Base-by-base conservation (phyloP, 257 asterid genomes). In the Sherardia arvensis region DNA sequence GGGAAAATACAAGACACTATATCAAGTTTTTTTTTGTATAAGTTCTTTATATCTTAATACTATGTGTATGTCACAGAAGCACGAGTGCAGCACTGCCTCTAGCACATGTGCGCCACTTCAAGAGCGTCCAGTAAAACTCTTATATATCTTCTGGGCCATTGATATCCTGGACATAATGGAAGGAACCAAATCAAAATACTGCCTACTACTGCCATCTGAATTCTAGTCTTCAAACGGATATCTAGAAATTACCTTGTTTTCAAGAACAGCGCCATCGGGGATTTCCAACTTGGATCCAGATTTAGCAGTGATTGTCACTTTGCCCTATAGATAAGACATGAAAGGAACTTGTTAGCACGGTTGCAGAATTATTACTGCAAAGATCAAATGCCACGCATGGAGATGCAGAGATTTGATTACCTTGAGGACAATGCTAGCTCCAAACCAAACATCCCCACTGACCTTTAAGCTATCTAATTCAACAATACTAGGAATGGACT, bases 401-500 rank as follows among this genome's bases (percentile, higher is more conserved):
- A 56, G 61, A 60, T 30, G 57, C 36, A 53, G 40, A 14, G 30
- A 51, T 49, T 43, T 20, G 9, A 1, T 65, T 79, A 93, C 97
- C 99, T 93, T 93, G 64, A 93, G 77, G 71, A 73, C 74, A 60
- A 93, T 51, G 61, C 81, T 81, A 77, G 89, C 74, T 77, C 96
- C 99, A 75, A 93, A 90, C 84, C 90, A 87, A 45, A 90, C 96
- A 57, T 93, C 95, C 21, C 97, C 97, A 0, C 83, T 56, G 76
- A 93, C 97, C 85, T 93, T 93, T 83, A 93, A 74, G 87, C 85
- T 79, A 61, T 85, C 97, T 59, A 93, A 85, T 15, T 83, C 94
- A 58, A 93, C 77, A 75, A 93, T 93, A 82, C 99, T 93, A 65
- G 99, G 96, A 62, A 90, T 93, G 33, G 97, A 81, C 83, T 93